These are phyloP conservation scores for Glonium stellatum DNA, from an alignment of 495 filamentous ascomycete genomes.

Conservation along the genomic window DNA sequence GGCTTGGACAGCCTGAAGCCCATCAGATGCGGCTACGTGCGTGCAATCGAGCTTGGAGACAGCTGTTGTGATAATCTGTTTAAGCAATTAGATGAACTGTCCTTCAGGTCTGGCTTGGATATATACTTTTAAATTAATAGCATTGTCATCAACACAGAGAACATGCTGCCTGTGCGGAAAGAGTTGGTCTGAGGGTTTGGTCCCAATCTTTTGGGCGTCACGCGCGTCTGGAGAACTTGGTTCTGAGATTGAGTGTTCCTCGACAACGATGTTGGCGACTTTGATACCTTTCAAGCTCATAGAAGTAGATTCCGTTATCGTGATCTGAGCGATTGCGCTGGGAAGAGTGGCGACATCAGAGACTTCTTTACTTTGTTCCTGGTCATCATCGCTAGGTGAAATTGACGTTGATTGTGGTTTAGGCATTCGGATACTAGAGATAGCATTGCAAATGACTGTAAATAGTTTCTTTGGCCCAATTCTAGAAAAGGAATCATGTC, in stretches of 20 bases:
- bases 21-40: not conserved
- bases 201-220: not conserved
- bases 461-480: no score
- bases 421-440: no score
- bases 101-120: not conserved
- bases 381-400: no score
- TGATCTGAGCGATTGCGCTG: no score
- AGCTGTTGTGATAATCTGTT: not conserved
- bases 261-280: no score
- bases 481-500: no score
- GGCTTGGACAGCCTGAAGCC: not conserved
- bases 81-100: not conserved
- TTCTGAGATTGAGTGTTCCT: not conserved
- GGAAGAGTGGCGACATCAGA: no score
- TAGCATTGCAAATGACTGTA: no score
- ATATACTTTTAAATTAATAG: not conserved
- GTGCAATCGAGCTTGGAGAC: not conserved
- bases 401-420: no score
- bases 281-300: no score
- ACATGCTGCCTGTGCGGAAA: not conserved
- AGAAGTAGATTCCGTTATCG: no score
- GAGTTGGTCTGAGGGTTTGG: not conserved
- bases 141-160: slow-evolving; percentile 3
- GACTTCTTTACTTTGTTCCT: no score
- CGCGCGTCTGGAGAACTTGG: not conserved